phyloP scores from a whole-genome alignment of 352 stramenopile genomes.

The Pythium sp. region DNA sequence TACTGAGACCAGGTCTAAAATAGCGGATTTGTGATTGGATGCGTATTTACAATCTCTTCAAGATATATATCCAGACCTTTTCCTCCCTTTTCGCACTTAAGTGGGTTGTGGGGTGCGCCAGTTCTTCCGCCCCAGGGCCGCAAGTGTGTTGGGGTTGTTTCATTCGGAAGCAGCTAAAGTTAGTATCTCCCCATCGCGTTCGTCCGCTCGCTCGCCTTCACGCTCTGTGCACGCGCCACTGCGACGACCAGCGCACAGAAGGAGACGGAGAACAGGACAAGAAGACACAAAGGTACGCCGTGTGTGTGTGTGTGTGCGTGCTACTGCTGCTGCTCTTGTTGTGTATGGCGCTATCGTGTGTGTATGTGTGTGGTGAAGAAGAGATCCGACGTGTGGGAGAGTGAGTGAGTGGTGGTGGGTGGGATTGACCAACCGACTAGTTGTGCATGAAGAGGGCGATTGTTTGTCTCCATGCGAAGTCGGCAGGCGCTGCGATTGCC shows the following conservation, averaged over 20 bases:
- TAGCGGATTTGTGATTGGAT: neutral
- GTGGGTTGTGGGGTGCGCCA: neutral
- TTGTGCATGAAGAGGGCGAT: neutral
- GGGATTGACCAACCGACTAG: neutral
- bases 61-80: neutral
- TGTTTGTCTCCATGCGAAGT: too few relatives aligned
- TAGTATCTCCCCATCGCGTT: neutral
- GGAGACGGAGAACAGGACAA: neutral
- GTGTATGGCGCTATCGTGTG: neutral
- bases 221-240: constrained; percentile 1
- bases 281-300: neutral
- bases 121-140: neutral
- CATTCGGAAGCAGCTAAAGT: neutral
- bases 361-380: neutral
- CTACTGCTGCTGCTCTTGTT: neutral
- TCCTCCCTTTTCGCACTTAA: neutral
- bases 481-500: neutral
- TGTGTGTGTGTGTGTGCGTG: neutral
- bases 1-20: neutral
- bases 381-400: neutral
- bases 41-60: neutral
- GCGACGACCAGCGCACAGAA: neutral
- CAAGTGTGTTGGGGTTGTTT: neutral
- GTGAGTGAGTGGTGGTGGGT: neutral
- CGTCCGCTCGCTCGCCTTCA: neutral